A percentile compares a stretch with the other conserved stretches of the same genome.
These are phyloP conservation scores for Cryptosporidium felis DNA, from an alignment of 169 alveolate genomes.

Conservation along the genomic window DNA sequence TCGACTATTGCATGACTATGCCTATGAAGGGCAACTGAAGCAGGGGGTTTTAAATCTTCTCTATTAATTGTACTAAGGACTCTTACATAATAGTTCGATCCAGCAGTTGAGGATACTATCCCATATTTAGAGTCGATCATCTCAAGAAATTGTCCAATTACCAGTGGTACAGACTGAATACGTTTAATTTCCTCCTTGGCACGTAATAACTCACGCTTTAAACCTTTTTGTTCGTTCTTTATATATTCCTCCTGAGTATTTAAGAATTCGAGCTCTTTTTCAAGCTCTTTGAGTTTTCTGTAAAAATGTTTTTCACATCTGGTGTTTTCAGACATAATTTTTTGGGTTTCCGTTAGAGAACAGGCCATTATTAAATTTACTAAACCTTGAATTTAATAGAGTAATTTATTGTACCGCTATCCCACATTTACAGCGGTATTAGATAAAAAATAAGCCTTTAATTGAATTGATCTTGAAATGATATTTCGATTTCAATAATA, in stretches of 20 bases:
- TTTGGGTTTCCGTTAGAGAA: not conserved
- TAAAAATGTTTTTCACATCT: not conserved
- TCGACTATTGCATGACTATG: conserved; percentile 98
- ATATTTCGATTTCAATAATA: too few relatives aligned
- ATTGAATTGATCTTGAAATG: too few relatives aligned
- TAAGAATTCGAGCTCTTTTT: conserved; percentile 60
- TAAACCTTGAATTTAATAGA: too few relatives aligned
- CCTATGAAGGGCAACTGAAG: conserved; percentile 98
- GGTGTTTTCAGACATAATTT: not conserved
- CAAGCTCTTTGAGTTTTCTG: conserved; percentile 25
- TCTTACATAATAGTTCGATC: conserved; percentile 96
- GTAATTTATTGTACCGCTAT: too few relatives aligned
- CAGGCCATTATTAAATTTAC: conserved; percentile 9
- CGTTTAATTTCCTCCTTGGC: conserved; percentile 97
- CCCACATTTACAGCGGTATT: too few relatives aligned
- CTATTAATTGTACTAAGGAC: conserved; percentile 97
- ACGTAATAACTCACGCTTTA: conserved; percentile 95
- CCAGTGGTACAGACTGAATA: conserved; percentile 97
- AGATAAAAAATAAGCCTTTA: too few relatives aligned
- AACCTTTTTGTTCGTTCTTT: conserved; percentile 96
- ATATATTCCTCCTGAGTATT: conserved; percentile 91
- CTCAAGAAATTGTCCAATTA: conserved; percentile 98
- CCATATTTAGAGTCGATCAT: conserved; percentile 97
- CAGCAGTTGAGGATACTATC: conserved; percentile 95
- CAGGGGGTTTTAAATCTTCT: conserved; percentile 96